These are phyloP conservation scores for Butyriboletus loyo DNA, from an alignment of 768 basidiomycete species.

Conservation along the genomic window DNA sequence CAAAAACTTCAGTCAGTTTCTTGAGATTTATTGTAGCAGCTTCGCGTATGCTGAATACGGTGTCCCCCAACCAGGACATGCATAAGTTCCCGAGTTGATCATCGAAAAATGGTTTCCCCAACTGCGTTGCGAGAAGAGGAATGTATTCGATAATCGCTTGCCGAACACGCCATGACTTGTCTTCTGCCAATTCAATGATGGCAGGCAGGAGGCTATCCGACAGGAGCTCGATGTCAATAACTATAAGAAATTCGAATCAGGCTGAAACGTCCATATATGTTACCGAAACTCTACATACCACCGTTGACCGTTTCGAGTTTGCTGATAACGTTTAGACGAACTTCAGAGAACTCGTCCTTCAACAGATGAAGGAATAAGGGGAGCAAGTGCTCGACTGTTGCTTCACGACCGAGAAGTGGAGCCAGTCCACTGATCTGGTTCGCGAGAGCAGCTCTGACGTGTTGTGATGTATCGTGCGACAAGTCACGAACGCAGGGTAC, in stretches of 20 bases:
- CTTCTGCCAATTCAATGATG: constrained; percentile 96
- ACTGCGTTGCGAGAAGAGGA: constrained; percentile 96
- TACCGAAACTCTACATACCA: constrained; percentile 47
- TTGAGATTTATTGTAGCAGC: constrained; percentile 97
- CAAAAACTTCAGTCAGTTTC: constrained; percentile 97
- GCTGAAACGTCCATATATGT: neutral
- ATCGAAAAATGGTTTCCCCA: constrained; percentile 96
- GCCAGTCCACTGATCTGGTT: constrained; percentile 96
- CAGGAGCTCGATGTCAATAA: constrained; percentile 95
- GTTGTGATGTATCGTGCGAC: constrained; percentile 91
- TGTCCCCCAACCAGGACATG: constrained; percentile 99
- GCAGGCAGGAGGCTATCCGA: constrained; percentile 95
- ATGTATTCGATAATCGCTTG: constrained; percentile 99
- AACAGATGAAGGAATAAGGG: constrained; percentile 94
- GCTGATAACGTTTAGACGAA: constrained; percentile 95
- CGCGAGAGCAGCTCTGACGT: constrained; percentile 94
- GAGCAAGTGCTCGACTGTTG: constrained; percentile 94
- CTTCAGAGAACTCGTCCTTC: constrained; percentile 99
- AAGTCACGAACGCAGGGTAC: constrained; percentile 94
- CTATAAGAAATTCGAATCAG: constrained; percentile 39
- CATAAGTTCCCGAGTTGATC: constrained; percentile 95
- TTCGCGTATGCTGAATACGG: constrained; percentile 96
- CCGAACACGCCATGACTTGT: constrained; percentile 99
- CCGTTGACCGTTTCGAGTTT: constrained; percentile 95
- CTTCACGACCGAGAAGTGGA: constrained; percentile 87